phyloP scores from a whole-genome alignment of 257 asterid species.

The Nemophila menziesii region DNA sequence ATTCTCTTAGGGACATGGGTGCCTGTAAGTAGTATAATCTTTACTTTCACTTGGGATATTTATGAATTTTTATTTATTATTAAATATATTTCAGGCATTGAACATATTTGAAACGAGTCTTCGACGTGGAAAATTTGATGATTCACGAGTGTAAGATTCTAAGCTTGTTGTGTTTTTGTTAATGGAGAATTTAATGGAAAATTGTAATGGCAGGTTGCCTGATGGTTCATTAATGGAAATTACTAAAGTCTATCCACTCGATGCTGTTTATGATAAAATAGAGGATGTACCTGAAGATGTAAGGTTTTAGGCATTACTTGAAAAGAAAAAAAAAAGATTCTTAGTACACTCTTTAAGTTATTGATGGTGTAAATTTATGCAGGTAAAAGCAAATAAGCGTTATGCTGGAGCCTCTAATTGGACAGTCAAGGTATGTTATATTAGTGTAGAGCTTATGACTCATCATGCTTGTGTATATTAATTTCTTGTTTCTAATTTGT shows the following conservation, averaged over 20 bases:
- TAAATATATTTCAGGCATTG: conserved; percentile 38
- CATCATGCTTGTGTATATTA: neutral
- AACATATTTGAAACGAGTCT: conserved; percentile 81
- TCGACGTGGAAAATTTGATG: conserved; percentile 84
- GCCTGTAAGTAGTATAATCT: conserved; percentile 46
- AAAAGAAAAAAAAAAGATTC: neutral
- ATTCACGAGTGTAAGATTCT: conserved; percentile 57
- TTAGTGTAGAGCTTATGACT: neutral
- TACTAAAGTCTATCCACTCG: conserved; percentile 68
- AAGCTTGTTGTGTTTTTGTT: conserved; percentile 6
- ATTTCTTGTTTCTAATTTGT: conserved; percentile 13
- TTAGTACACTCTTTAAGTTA: neutral
- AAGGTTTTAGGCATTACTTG: conserved; percentile 12
- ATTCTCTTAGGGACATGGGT: conserved; percentile 90
- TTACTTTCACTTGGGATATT: conserved; percentile 5
- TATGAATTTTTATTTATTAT: conserved; percentile 13
- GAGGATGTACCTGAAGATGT: conserved; percentile 91
- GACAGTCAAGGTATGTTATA: conserved; percentile 53
- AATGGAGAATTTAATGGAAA: conserved; percentile 3
- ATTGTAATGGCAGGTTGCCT: conserved; percentile 44
- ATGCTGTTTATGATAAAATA: conserved; percentile 64
- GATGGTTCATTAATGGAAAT: conserved; percentile 93
- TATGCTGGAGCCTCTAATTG: conserved; percentile 83
- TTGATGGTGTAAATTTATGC: conserved; percentile 17
- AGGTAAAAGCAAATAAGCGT: conserved; percentile 71